phyloP scores from a whole-genome alignment of 2,329 filamentous ascomycete genomes.

The Neofusicoccum laricinum region DNA sequence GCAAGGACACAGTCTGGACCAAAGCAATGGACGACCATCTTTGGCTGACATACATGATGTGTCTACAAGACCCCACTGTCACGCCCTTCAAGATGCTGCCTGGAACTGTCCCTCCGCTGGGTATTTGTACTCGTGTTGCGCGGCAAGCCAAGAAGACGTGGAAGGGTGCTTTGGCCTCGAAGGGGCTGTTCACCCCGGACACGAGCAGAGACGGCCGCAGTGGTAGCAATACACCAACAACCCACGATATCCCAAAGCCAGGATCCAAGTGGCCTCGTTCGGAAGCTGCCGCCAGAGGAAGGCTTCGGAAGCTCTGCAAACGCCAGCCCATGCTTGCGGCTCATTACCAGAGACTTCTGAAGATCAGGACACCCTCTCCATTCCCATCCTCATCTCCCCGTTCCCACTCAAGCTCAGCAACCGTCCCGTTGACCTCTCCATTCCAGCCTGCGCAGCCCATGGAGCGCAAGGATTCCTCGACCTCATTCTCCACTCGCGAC shows the following conservation, averaged over 20 bases:
- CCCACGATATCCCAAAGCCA: slow-evolving; percentile 31
- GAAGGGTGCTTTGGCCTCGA: slow-evolving; percentile 41
- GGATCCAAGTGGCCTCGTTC: slow-evolving; percentile 54
- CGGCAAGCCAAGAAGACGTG: slow-evolving; percentile 61
- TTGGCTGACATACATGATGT: slow-evolving; percentile 64
- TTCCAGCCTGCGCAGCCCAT: not conserved
- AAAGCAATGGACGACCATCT: slow-evolving; percentile 64
- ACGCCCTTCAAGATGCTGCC: slow-evolving; percentile 67
- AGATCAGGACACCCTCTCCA: slow-evolving; percentile 60
- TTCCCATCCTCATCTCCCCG: slow-evolving; percentile 43
- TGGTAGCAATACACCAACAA: slow-evolving; percentile 49
- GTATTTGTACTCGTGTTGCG: slow-evolving; percentile 62
- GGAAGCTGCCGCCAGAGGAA: slow-evolving; percentile 56
- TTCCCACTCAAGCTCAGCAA: slow-evolving; percentile 14
- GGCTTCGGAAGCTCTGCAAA: slow-evolving; percentile 59
- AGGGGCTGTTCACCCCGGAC: slow-evolving; percentile 39
- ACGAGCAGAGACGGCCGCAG: slow-evolving; percentile 42
- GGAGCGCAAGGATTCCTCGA: not conserved
- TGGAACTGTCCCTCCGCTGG: slow-evolving; percentile 61
- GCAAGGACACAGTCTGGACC: slow-evolving; percentile 50
- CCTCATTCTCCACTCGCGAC: slow-evolving; percentile 46
- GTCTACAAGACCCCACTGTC: slow-evolving; percentile 63
- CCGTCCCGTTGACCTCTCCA: not conserved
- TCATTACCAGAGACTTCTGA: slow-evolving; percentile 62
- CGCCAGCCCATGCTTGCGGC: slow-evolving; percentile 60